Conservation (phyloP, 2,329 filamentous ascomycete species). For the Fusarium sarcochroum region DNA sequence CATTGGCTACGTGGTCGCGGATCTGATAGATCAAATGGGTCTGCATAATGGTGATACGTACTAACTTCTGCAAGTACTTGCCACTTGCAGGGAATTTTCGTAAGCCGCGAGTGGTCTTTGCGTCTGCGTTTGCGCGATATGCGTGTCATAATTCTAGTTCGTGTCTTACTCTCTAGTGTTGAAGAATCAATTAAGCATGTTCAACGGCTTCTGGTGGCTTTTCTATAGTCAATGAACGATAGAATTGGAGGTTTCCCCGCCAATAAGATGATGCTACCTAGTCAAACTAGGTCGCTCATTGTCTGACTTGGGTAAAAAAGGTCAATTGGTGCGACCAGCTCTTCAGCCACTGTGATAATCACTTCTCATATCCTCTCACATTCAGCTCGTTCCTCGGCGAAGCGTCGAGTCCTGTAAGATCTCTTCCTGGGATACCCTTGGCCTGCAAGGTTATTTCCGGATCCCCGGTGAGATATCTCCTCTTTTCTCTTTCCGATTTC, state of each 20-base stretch:
- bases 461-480: slow-evolving; percentile 3
- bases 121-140: background rate
- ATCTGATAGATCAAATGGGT: slow-evolving; percentile 19
- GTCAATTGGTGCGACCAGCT: too few species aligned
- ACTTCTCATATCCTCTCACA: slow-evolving; percentile 11
- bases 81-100: background rate
- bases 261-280: too few species aligned
- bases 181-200: background rate
- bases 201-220: too few species aligned
- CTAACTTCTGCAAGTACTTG: slow-evolving; percentile 5
- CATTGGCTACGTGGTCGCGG: background rate
- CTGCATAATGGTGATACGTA: background rate
- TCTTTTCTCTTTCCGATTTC: slow-evolving; percentile 17
- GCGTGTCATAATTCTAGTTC: too few species aligned
- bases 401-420: background rate
- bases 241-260: too few species aligned
- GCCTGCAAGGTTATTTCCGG: background rate
- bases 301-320: too few species aligned
- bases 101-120: background rate
- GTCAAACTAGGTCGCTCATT: too few species aligned
- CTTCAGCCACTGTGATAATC: background rate
- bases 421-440: slow-evolving; percentile 6
- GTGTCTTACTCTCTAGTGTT: background rate
- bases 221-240: too few species aligned
- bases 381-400: slow-evolving; percentile 11